A percentile compares a stretch with the other conserved stretches of the same genome.
phyloP scores from a whole-genome alignment of 352 stramenopile genomes.

The Phytophthora aleatoria region DNA sequence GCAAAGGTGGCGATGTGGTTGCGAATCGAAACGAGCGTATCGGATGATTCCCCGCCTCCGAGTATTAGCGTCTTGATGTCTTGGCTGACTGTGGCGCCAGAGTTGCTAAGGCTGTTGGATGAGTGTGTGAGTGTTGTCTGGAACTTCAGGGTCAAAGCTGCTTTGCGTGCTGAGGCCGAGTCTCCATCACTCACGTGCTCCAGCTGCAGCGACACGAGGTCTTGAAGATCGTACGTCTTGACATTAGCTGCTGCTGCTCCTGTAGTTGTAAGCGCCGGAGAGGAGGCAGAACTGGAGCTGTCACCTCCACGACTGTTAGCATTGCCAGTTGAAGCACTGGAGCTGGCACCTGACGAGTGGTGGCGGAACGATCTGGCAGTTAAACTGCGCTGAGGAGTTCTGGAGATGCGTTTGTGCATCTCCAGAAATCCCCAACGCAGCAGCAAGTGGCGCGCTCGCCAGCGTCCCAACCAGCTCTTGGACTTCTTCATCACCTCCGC shows the following conservation, averaged over 20 bases:
- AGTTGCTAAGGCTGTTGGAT: slow-evolving; percentile 27
- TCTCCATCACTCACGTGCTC: slow-evolving; percentile 61
- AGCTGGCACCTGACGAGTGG: slow-evolving; percentile 20
- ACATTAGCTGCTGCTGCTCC: slow-evolving; percentile 15
- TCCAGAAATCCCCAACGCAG: slow-evolving; percentile 63
- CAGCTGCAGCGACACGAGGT: slow-evolving; percentile 56
- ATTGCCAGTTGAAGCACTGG: slow-evolving; percentile 4
- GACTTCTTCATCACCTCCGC: slow-evolving; percentile 69
- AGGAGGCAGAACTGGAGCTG: slow-evolving; percentile 11
- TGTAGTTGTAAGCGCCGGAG: neutral
- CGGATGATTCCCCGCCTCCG: slow-evolving; percentile 45
- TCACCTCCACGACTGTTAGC: slow-evolving; percentile 16
- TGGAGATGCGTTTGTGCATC: slow-evolving; percentile 44
- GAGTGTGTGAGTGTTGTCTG: slow-evolving; percentile 32
- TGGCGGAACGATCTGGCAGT: slow-evolving; percentile 37
- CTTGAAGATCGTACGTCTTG: slow-evolving; percentile 48
- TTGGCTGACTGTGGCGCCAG: slow-evolving; percentile 27
- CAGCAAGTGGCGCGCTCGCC: slow-evolving; percentile 50
- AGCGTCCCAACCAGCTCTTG: slow-evolving; percentile 67
- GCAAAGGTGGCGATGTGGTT: slow-evolving; percentile 61
- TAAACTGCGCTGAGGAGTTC: slow-evolving; percentile 9
- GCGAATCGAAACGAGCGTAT: slow-evolving; percentile 38
- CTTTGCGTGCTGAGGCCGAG: slow-evolving; percentile 30
- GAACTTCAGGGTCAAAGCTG: slow-evolving; percentile 62
- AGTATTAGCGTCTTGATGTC: slow-evolving; percentile 62